These are phyloP conservation scores for Balamuthia mandrillaris DNA, from an alignment of 208 protist species.

Conservation along the genomic window DNA sequence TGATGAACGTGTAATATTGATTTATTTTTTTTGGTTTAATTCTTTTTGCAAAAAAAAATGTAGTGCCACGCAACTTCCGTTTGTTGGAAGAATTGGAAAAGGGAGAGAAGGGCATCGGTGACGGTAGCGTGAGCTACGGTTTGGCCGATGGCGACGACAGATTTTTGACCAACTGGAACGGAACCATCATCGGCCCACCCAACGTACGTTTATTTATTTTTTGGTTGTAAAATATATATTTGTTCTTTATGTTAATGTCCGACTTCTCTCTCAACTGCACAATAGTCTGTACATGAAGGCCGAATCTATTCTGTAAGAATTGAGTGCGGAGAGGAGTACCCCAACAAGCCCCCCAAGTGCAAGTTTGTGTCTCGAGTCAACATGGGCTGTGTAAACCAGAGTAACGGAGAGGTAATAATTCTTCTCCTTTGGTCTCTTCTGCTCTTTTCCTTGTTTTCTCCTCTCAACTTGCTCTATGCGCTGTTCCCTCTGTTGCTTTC, in stretches of 20 bases:
- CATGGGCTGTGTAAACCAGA: constrained; percentile 67
- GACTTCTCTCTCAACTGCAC: background rate
- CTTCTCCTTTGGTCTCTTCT: no score
- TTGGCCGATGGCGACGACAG: constrained; percentile 68
- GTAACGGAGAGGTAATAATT: constrained; percentile 58
- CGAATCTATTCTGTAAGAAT: constrained; percentile 75
- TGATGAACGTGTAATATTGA: no score
- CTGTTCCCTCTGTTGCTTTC: no score
- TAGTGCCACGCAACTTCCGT: constrained; percentile 78
- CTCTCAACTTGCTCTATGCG: no score
- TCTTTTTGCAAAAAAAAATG: no score
- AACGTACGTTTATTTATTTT: constrained; percentile 46
- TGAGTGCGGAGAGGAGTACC: constrained; percentile 71
- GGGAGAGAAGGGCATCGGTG: constrained; percentile 78
- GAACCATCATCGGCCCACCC: constrained; percentile 76
- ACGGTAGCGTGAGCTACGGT: constrained; percentile 74
- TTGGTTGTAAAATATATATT: background rate
- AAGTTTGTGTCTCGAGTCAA: constrained; percentile 70
- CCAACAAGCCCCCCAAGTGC: constrained; percentile 64
- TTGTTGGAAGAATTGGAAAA: constrained; percentile 82
- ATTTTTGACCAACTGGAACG: constrained; percentile 68
- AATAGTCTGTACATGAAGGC: constrained; percentile 66
- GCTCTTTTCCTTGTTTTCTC: no score
- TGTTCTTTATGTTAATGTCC: no score
- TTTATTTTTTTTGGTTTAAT: no score